These are phyloP conservation scores for Podospora tetraspora DNA, from an alignment of 495 filamentous ascomycete species.

Conservation along the genomic window DNA sequence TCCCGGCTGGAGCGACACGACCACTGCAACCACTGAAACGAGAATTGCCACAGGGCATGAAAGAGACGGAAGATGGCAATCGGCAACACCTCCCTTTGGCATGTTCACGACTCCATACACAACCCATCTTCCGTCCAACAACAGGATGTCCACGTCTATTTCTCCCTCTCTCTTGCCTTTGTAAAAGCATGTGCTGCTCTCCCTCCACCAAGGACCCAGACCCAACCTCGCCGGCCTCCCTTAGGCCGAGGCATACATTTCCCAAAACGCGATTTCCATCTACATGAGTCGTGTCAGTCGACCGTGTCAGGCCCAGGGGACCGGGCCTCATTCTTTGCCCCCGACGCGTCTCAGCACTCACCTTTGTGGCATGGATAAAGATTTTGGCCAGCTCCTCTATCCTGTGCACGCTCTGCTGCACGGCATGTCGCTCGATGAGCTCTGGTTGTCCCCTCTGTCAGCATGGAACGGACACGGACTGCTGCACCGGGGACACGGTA, in stretches of 20 bases:
- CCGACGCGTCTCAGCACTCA: slow-evolving; percentile 28
- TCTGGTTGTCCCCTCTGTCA: slow-evolving; percentile 43
- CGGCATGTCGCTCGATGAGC: slow-evolving; percentile 64
- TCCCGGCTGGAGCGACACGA: neutral
- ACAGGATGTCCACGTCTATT: too few species aligned
- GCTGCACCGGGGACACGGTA: slow-evolving; percentile 31
- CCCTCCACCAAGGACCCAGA: neutral
- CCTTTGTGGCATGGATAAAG: slow-evolving; percentile 79
- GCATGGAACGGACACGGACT: slow-evolving; percentile 5
- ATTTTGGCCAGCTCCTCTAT: slow-evolving; percentile 78
- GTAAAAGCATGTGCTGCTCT: neutral
- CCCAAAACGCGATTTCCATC: slow-evolving; percentile 87
- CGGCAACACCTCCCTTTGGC: neutral
- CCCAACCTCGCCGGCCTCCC: neutral
- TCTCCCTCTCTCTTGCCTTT: too few species aligned
- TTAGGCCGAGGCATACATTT: slow-evolving; percentile 51
- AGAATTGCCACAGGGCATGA: neutral
- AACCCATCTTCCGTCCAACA: neutral
- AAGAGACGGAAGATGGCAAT: neutral
- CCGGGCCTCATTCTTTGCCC: neutral
- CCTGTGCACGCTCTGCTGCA: slow-evolving; percentile 61
- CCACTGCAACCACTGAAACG: neutral
- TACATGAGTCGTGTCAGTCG: slow-evolving; percentile 31
- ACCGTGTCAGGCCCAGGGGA: neutral
- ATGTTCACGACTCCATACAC: neutral